phyloP scores from a whole-genome alignment of 345 rosid genomes.

The Camelina neglecta region DNA sequence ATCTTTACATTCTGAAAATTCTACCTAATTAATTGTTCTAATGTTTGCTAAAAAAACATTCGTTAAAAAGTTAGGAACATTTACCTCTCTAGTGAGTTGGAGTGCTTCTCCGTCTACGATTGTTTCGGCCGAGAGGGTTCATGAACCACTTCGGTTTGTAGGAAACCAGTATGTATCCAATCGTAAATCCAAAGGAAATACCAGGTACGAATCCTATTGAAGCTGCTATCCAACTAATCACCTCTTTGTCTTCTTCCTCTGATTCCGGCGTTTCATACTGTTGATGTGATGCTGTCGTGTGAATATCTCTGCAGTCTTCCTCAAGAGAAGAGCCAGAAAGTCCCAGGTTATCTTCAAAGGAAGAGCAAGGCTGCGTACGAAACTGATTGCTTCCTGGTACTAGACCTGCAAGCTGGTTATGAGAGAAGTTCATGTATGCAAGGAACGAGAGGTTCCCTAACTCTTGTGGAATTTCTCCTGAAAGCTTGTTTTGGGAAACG shows the following conservation, averaged over 20 bases:
- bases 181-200: not conserved
- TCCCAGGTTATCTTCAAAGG: not conserved
- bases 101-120: not conserved
- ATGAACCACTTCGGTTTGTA: not conserved
- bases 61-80: not conserved
- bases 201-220: not conserved
- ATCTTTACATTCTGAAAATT: too few species aligned
- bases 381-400: not conserved
- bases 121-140: not conserved
- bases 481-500: not conserved
- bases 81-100: not conserved
- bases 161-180: not conserved
- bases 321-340: not conserved
- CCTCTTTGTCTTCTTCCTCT: not conserved
- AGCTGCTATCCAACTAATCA: conserved; percentile 6
- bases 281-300: not conserved
- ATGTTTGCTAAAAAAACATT: not conserved
- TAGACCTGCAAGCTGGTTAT: not conserved
- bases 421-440: not conserved
- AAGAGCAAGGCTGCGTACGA: not conserved
- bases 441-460: not conserved
- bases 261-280: not conserved
- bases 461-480: not conserved
- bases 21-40: not conserved
- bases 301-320: not conserved